Evolutionary conservation across 371 early-diverging fungal species (phyloP).

Genomic region (Saksenaea vasiformis): DNA sequence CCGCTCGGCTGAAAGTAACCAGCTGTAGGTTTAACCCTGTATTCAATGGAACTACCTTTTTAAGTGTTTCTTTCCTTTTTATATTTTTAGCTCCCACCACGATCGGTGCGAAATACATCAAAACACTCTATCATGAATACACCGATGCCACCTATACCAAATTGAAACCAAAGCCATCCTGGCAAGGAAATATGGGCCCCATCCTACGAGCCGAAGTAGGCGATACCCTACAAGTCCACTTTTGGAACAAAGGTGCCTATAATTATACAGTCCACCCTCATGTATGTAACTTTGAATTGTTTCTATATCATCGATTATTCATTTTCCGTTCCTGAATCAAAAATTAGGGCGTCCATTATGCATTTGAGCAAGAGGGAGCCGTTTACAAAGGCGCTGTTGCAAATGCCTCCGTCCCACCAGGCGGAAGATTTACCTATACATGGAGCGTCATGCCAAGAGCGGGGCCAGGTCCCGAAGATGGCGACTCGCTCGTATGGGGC

Average conservation of each 20-base stretch:
- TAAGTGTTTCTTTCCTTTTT: background rate
- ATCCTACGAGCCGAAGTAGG: slow-evolving; percentile 53
- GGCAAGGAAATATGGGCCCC: slow-evolving; percentile 57
- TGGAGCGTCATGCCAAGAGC: slow-evolving; percentile 50
- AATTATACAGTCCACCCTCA: slow-evolving; percentile 55
- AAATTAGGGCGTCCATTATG: slow-evolving; percentile 50
- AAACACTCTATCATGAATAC: slow-evolving; percentile 53
- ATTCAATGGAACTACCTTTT: background rate
- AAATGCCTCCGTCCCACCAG: slow-evolving; percentile 32
- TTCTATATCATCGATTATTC: background rate
- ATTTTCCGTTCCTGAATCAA: background rate
- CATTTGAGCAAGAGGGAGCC: slow-evolving; percentile 55
- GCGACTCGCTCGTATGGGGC: slow-evolving; percentile 45
- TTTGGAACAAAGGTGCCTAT: slow-evolving; percentile 43
- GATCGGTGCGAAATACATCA: slow-evolving; percentile 47
- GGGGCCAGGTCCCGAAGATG: slow-evolving; percentile 51
- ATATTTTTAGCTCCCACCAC: slow-evolving; percentile 17
- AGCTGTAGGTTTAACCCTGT: slow-evolving; percentile 10
- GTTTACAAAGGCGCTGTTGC: slow-evolving; percentile 39
- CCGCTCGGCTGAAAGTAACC: slow-evolving; percentile 20
- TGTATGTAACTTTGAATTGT: slow-evolving; percentile 19
- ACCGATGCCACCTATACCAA: slow-evolving; percentile 36
- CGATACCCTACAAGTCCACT: slow-evolving; percentile 43
- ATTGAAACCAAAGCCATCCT: slow-evolving; percentile 20
- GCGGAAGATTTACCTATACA: slow-evolving; percentile 38